Evolutionary conservation across 202 grass and related monocot species (phyloP), one percentile per base, ranked within the genome.

Genomic region (Schoenoplectus triqueter): DNA sequence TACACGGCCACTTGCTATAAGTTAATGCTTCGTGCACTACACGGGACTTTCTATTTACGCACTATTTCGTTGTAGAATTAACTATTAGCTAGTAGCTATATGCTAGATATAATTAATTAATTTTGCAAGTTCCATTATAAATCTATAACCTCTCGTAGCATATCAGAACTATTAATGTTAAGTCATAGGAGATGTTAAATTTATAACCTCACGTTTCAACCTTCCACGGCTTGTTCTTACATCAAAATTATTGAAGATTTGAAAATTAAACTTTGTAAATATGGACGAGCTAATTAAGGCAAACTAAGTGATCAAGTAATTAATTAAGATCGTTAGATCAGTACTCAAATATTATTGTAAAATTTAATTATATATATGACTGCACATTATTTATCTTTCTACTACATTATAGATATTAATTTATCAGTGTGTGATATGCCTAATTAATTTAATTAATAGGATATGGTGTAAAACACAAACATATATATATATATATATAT

Each of bases 1-100:
- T 31, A 31, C 31, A 31, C 1, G 31, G 10, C 69, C 69, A 49
- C 69, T 73, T 73, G 69, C 8, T 73, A 10, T 73, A 49, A 49
- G 15, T 70, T 50, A 70, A 70, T 70, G 69, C 45, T 49, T 21
- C 69, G 69, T 73, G 17, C 69, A 4, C 69, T 73, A 50, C 45
- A 10, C 69, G 45, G 45, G 69, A 17, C 45, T 20, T 50, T 19
- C 15, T 19, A 73, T 49, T 50, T 49, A 50, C n/a, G 45, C 69
- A 45, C 44, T 72, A 31, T 31, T 31, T 40, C 22, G 10, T 66
- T 66, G 64, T 39, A 66, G 31, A 39, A 66, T 31, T 31, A 31
- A 31, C 10, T 70, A 47, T 17, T 71, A 49, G 11, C 9, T 14
- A 42, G 31, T 31, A 31, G 31, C 31, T 31, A 31, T 31, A 11